Evolutionary conservation across 495 filamentous ascomycete species (phyloP), one percentile per base, ranked within the genome.

Genomic region (Aspergillus baeticus): DNA sequence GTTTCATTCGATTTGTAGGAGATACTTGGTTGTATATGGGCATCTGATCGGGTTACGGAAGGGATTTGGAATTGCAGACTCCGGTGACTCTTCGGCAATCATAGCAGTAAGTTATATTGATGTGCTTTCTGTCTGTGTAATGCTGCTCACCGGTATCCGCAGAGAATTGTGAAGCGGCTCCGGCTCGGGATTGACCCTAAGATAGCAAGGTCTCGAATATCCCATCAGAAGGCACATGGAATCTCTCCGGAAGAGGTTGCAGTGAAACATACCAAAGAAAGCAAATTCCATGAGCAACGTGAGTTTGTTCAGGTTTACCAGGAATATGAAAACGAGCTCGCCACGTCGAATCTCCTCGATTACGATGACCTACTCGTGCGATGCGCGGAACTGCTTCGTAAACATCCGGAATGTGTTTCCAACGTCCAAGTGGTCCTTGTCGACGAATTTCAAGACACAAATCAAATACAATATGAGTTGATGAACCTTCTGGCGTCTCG

Each of bases 391-490:
- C 82, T 99, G 10, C 82, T 99, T 14, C 80, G 82, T 43, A 73
- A 81, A 46, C 81, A 89, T 57, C 93, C 91, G 1, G 75, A 85
- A n/a, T 98, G 92, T 63, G 92, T 96, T 2, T 86, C 86, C 4
- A 96, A 96, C 66, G 84, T 99, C 15, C 86, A 97, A 66, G 86
- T 90, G 0, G 91, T 99, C 1, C 75, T 99, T 38, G 94, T 99
- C 59, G 95, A 99, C 63, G 95, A 99, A 63, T 99, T 96, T 59
- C 95, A 99, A 67, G 95, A 99, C 66, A 99, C 95, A 1, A 99
- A 99, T 60, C 76, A 87, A 15, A 86, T 96, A 6, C 95, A 99
- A 69, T 99, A 95, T 62, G 91, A 98, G 48, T 72, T 99, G 43
- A 97, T 97, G 92, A 87, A 84, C 46, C 81, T 96, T 5, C 88